Base-by-base conservation (phyloP, 2,329 filamentous ascomycete species). In the Davidsoniella australis region DNA sequence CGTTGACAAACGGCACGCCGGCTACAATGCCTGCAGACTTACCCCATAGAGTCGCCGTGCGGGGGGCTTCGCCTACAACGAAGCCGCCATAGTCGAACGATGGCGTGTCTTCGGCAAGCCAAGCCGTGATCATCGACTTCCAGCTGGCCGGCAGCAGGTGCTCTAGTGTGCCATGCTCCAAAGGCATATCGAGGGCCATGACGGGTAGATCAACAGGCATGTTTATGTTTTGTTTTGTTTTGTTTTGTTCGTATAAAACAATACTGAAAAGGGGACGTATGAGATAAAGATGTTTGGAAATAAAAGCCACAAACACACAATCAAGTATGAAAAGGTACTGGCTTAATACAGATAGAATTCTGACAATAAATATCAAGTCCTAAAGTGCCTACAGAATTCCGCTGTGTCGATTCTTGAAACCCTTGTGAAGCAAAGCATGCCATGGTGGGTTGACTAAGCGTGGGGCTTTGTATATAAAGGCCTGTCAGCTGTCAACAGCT, bases 81-180 rank as follows among this genome's bases (percentile, higher is more conserved):
- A 94, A 98, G 53, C 91, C 91, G 59, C 85, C 91, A 63, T 94
- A 95, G 71, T 98, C 91, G 66, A 94, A 89, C 48, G 85, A 91
- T 4, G 91, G 91, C 2, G 87, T 93, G 68, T 98, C 91, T 67
- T 98, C 91, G 59, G 87, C 84, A 12, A 95, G 81, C 91, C 91
- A 98, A 59, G 75, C 68, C 20, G 80, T 75, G 55, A 95, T 77
- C 56, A 80, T 75, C 45, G 79, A 73, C 63, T 89, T 94, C 78
- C 86, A 95, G 55, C 80, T 83, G 18, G 80, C 75, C 0, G 89
- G 88, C 41, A 96, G 78, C 55, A 96, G 76, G 62, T 94, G 78
- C 58, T 67, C 67, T 47, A 72, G 66, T 45, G 62, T 61, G 63
- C 70, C 70, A 55, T 68, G 65, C 39, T 53, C 53, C 16, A 54